Evolutionary conservation across 768 basidiomycete genomes (phyloP), one percentile per base, ranked within the genome.

Genomic region (Calocera cornea): DNA sequence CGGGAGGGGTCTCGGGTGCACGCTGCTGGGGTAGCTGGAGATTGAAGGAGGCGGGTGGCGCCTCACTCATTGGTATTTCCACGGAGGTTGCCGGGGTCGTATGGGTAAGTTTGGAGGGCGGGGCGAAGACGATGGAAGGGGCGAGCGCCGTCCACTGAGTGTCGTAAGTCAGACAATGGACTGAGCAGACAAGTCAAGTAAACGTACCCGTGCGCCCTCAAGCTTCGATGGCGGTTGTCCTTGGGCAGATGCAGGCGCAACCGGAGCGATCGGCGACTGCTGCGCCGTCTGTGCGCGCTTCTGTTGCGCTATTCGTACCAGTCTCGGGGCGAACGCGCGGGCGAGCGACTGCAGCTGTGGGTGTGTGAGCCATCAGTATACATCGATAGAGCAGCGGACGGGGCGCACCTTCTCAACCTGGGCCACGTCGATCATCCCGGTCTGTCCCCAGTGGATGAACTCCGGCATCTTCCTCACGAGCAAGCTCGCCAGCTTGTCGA

Each of bases 401-500:
- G 5, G 27, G 31, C 54, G 27, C 31, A 31, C 54, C 54, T 60
- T 60, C 27, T 60, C 54, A 10, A 60, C 54, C 19, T 60, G 54
- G 2, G 54, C 11, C 24, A 33, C 16, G 5, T 60, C 54, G 54
- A 60, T 60, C 54, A 60, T 60, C 11, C 54, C 54, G 5, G 54
- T 29, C 31, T 60, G 54, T 14, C 54, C 54, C 54, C 54, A 60
- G 19, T 29, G 14, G 10, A 60, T 60, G 31, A 60, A 60, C 54
- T 60, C 54, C 2, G 54, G 54, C 54, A 60, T 60, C 54, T 60
- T 60, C 54, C 54, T 27, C 27, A 60, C 54, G 2, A 60, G 54
- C 54, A 60, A 60, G 54, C 54, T 60, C 19, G 54, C 54, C 8
- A 60, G 54, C 54, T 60, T 60, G 54, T 60, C 54, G 27, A 60